phyloP scores from a whole-genome alignment of 176 grass and related monocot species.

The Juncus inflexus region DNA sequence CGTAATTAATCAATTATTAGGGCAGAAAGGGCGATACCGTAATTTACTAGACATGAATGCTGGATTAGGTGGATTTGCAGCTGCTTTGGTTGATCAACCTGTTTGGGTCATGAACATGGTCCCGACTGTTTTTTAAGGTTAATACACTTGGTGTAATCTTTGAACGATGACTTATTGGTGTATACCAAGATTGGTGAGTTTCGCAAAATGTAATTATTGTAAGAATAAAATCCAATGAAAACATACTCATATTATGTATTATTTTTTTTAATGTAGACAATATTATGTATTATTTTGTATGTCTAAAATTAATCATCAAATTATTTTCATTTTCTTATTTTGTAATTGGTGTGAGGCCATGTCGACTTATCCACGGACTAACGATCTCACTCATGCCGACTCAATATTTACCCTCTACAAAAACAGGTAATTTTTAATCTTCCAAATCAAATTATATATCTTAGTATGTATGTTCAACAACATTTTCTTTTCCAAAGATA shows the following conservation, averaged over 20 bases:
- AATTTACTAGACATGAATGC: constrained; percentile 70
- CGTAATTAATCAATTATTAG: constrained; percentile 34
- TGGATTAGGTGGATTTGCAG: constrained; percentile 32
- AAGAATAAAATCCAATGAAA: neutral
- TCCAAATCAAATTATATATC: constrained; percentile 5
- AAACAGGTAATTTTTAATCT: constrained; percentile 26
- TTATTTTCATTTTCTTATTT: neutral
- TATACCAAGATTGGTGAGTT: constrained; percentile 49
- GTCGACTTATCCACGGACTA: constrained; percentile 54
- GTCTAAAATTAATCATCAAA: neutral
- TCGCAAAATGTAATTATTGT: neutral
- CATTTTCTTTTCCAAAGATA: neutral
- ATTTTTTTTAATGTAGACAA: no score
- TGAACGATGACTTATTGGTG: constrained; percentile 49
- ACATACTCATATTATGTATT: neutral
- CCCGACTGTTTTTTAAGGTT: constrained; percentile 17
- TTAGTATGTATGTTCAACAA: neutral
- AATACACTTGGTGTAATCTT: constrained; percentile 47
- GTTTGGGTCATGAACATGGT: constrained; percentile 64
- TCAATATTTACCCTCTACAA: constrained; percentile 44
- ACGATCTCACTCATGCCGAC: constrained; percentile 54
- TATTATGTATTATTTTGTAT: neutral
- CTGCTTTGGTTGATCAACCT: constrained; percentile 35
- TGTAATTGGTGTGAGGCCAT: constrained; percentile 47
- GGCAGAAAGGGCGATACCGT: constrained; percentile 45